Conservation (phyloP, 139 green algal genomes). For the Asterochloris erici region DNA sequence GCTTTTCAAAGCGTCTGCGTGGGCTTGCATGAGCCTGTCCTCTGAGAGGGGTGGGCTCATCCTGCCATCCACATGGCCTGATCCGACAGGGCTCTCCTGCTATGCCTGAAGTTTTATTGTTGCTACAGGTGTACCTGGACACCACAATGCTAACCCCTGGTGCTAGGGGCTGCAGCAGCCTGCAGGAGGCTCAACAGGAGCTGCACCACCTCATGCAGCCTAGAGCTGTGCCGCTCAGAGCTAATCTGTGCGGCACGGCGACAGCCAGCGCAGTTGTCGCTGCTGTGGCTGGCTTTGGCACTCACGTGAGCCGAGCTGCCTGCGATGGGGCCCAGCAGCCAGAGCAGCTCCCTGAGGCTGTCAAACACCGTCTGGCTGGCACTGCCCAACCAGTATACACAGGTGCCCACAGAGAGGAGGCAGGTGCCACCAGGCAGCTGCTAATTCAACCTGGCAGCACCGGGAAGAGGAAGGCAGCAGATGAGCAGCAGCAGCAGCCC, state of each 20-base stretch:
- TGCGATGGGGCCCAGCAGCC: constrained; percentile 8
- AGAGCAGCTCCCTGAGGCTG: constrained; percentile 11
- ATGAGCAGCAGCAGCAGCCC: background rate
- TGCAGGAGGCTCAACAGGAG: background rate
- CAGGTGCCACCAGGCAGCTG: background rate
- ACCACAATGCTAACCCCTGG: constrained; percentile 23
- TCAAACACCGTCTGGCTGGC: background rate
- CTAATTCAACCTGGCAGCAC: background rate
- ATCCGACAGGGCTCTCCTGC: background rate
- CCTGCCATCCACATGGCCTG: too few relatives aligned
- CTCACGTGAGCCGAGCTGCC: background rate
- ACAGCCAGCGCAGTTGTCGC: background rate
- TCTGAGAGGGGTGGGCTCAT: too few relatives aligned
- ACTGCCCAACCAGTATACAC: background rate
- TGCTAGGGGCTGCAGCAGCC: background rate
- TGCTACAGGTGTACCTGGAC: constrained; percentile 27
- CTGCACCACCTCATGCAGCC: background rate
- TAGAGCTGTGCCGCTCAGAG: background rate
- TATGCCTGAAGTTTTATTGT: too few relatives aligned
- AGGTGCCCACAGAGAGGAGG: background rate
- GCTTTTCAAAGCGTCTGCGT: too few relatives aligned
- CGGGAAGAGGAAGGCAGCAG: background rate
- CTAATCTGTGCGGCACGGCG: background rate
- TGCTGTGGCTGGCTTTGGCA: background rate
- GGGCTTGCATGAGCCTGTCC: too few relatives aligned